phyloP scores from a whole-genome alignment of 805 yeast genomes.

The Saccharomycopsis sp. region DNA sequence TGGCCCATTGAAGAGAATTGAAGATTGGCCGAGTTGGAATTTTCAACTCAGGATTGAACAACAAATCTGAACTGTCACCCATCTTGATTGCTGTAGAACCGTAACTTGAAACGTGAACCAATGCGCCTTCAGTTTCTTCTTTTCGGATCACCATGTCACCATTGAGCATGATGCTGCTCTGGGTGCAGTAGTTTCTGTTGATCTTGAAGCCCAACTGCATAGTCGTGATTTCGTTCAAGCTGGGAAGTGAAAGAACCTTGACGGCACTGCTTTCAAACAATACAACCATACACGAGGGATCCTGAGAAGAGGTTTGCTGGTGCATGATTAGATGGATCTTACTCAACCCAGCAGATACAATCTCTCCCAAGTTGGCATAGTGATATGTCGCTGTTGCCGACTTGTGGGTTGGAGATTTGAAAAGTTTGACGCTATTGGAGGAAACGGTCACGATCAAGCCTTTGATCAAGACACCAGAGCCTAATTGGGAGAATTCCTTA shows the following conservation, averaged over 20 bases:
- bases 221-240: slow-evolving; percentile 48
- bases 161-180: slow-evolving; percentile 39
- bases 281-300: slow-evolving; percentile 35
- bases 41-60: slow-evolving; percentile 60
- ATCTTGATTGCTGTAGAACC: slow-evolving; percentile 12
- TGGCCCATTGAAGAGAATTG: slow-evolving; percentile 77
- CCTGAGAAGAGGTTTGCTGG: slow-evolving; percentile 2
- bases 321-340: slow-evolving; percentile 2
- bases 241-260: slow-evolving; percentile 45
- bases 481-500: slow-evolving; percentile 46
- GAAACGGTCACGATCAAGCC: slow-evolving; percentile 56
- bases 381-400: slow-evolving; percentile 20
- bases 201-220: slow-evolving; percentile 37
- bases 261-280: slow-evolving; percentile 40
- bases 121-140: slow-evolving; percentile 43
- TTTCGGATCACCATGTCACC: slow-evolving; percentile 57
- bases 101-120: slow-evolving; percentile 42
- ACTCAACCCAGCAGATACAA: slow-evolving; percentile 22
- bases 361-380: slow-evolving; percentile 20
- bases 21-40: slow-evolving; percentile 76
- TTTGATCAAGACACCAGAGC: slow-evolving; percentile 51
- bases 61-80: slow-evolving; percentile 35
- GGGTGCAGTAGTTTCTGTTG: slow-evolving; percentile 33
- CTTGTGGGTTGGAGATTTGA: slow-evolving; percentile 21
- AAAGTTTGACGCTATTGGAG: slow-evolving; percentile 43